Evolutionary conservation across 352 stramenopile genomes (phyloP).

Genomic region (Pythium chondricola): DNA sequence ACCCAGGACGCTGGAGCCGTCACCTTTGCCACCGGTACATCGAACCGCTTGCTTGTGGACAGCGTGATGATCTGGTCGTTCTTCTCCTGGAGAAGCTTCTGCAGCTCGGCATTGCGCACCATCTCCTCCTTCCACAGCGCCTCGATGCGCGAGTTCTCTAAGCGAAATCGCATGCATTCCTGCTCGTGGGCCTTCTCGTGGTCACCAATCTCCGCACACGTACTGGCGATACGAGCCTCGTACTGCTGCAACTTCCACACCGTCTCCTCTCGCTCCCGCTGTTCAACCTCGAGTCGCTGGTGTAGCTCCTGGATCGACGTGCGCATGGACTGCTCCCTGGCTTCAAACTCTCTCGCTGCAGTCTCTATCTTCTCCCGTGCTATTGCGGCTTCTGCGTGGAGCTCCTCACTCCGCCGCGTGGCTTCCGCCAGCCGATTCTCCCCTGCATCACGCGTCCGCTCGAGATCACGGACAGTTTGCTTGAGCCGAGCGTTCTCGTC

Average conservation of each 20-base stretch:
- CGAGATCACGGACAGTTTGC: background rate
- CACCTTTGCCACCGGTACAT: background rate
- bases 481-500: conserved; percentile 1
- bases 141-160: conserved; percentile 28
- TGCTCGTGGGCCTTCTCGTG: conserved; percentile 58
- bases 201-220: conserved; percentile 59
- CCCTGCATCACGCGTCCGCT: background rate
- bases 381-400: background rate
- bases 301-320: conserved; percentile 16
- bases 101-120: conserved; percentile 47
- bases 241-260: conserved; percentile 68
- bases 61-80: conserved; percentile 56
- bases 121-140: conserved; percentile 38
- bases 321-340: background rate
- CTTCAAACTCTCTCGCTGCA: background rate
- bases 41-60: background rate
- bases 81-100: conserved; percentile 58
- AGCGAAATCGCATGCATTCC: conserved; percentile 40
- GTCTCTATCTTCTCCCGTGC: too few species aligned
- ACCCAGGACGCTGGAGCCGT: background rate
- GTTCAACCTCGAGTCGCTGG: conserved; percentile 34
- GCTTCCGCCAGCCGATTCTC: background rate
- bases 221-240: conserved; percentile 57
- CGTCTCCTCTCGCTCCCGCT: conserved; percentile 55
- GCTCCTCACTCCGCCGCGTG: background rate